A percentile compares a stretch with the other conserved stretches of the same genome.
Conservation (phyloP, 805 yeast species). For the Maudiozyma saulgeensis region DNA sequence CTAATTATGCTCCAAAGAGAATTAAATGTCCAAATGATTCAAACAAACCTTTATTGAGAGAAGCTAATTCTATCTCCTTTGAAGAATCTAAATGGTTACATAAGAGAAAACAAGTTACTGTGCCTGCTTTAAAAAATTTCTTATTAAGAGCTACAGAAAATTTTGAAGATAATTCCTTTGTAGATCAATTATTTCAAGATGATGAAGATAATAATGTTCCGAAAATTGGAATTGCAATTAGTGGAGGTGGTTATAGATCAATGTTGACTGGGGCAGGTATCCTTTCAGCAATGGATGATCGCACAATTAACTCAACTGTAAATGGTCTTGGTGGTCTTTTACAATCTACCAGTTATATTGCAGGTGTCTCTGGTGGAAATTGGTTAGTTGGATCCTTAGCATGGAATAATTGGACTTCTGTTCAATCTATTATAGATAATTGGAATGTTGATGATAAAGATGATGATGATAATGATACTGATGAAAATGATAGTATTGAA, state of each 20-base stretch:
- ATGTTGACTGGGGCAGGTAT: conserved; percentile 82
- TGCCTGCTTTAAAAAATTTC: conserved; percentile 36
- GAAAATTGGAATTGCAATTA: conserved; percentile 48
- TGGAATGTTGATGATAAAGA: conserved; percentile 19
- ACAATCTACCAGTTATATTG: conserved; percentile 58
- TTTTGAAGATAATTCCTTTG: conserved; percentile 11
- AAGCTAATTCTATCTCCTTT: conserved; percentile 38
- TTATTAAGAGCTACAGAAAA: conserved; percentile 32
- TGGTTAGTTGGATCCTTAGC: conserved; percentile 69
- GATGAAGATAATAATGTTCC: neutral
- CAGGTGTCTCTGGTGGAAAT: conserved; percentile 78
- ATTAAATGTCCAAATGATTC: conserved; percentile 41
- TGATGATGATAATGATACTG: conserved; percentile 15
- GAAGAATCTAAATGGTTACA: conserved; percentile 44
- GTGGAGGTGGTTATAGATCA: conserved; percentile 91
- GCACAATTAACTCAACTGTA: conserved; percentile 46
- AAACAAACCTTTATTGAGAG: conserved; percentile 31
- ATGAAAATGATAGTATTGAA: too few relatives aligned
- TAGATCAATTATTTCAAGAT: conserved; percentile 13
- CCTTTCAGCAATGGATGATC: conserved; percentile 69
- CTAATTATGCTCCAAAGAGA: conserved; percentile 46
- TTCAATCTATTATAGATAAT: conserved; percentile 44
- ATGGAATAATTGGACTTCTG: conserved; percentile 62
- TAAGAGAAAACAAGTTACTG: conserved; percentile 36
- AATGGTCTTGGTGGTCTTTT: conserved; percentile 65